Conservation (phyloP, 2,329 filamentous ascomycete genomes). For the Thermomyces lanuginosus region DNA sequence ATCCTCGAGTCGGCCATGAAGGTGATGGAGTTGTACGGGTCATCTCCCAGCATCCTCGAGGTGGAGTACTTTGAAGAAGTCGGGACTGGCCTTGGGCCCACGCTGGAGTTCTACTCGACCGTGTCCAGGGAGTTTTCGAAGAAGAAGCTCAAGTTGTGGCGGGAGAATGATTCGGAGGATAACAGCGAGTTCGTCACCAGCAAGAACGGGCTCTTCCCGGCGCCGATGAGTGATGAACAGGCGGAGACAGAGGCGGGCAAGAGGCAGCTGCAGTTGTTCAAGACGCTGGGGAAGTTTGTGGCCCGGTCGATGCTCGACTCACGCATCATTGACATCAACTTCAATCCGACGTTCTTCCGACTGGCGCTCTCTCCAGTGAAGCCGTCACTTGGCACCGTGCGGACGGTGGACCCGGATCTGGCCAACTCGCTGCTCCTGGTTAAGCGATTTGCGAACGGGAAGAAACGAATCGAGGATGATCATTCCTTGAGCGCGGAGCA, state of each 20-base stretch:
- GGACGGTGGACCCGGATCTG: conserved; percentile 70
- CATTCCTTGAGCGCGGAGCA: conserved; percentile 46
- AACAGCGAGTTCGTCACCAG: conserved; percentile 71
- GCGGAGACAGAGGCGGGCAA: conserved; percentile 61
- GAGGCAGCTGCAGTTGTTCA: conserved; percentile 75
- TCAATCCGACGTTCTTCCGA: conserved; percentile 96
- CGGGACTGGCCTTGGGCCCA: conserved; percentile 85
- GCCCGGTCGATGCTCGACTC: conserved; percentile 97
- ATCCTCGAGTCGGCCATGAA: conserved; percentile 94
- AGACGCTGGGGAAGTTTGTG: conserved; percentile 89
- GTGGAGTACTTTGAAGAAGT: conserved; percentile 99
- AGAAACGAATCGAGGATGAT: conserved; percentile 67
- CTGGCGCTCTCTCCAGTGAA: conserved; percentile 55
- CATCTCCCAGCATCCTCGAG: conserved; percentile 88
- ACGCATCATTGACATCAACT: conserved; percentile 89
- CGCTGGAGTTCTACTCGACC: conserved; percentile 92
- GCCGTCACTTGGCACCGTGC: conserved; percentile 77
- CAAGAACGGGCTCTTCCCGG: conserved; percentile 72
- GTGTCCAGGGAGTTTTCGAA: conserved; percentile 95
- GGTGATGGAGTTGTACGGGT: conserved; percentile 96
- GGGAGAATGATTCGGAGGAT: conserved; percentile 62
- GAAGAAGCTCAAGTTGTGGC: conserved; percentile 93
- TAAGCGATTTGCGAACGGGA: conserved; percentile 70
- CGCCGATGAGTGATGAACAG: conserved; percentile 70
- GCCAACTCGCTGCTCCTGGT: conserved; percentile 73